Evolutionary conservation across 108 stramenopile species (phyloP).

Genomic region (Pseudonitzschia multistriata): DNA sequence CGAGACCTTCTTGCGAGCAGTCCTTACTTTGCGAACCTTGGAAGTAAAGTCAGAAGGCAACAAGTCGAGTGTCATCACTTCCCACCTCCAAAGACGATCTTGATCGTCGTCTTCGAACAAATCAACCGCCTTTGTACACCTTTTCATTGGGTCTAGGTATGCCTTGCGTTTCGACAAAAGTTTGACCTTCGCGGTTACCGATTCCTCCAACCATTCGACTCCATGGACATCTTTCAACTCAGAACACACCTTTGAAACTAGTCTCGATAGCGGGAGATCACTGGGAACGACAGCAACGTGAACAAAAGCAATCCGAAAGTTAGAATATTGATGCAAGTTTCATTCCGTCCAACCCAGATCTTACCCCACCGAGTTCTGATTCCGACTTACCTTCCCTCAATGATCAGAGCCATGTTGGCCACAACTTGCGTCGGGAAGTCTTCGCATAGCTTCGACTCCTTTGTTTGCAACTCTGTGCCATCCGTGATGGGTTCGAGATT

Average conservation of each 20-base stretch:
- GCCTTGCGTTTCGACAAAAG: conserved; percentile 61
- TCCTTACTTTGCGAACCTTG: conserved; percentile 61
- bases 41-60: conserved; percentile 36
- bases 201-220: conserved; percentile 37
- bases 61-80: conserved; percentile 62
- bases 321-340: no score
- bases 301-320: no score
- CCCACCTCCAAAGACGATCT: conserved; percentile 78
- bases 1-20: conserved; percentile 56
- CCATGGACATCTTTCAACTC: conserved; percentile 32
- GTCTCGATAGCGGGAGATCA: conserved; percentile 45
- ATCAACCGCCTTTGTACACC: conserved; percentile 14
- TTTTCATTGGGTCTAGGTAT: conserved; percentile 27
- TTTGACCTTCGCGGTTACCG: conserved; percentile 65
- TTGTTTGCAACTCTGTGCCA: conserved; percentile 11
- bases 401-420: conserved; percentile 43
- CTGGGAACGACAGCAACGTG: conserved; percentile 16
- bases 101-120: conserved; percentile 31
- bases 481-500: conserved; percentile 6
- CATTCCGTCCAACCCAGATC: neutral
- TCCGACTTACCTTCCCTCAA: conserved; percentile 58
- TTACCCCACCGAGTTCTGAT: no score
- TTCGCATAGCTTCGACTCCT: neutral
- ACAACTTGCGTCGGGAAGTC: conserved; percentile 55
- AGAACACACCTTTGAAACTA: conserved; percentile 36